Base-by-base conservation (phyloP, 352 stramenopile species). In the Phytophthora fragariae region DNA sequence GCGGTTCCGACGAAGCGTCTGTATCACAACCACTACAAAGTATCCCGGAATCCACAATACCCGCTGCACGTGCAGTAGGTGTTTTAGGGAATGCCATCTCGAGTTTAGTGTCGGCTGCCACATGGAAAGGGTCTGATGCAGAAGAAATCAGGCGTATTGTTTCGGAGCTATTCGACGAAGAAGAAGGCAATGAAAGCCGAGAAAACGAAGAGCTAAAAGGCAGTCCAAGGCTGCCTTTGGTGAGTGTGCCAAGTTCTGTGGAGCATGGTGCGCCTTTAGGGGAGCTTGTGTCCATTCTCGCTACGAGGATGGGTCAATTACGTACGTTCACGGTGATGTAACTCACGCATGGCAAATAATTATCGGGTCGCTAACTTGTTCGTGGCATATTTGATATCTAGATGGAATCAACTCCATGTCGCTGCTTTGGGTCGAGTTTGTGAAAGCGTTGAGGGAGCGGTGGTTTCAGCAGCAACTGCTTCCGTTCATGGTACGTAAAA, bases 361-460 rank as follows among this genome's bases (percentile, higher is more conserved):
- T 54, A 3, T 31, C 15, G 8, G 47, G 9, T 56, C 2, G 9
- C 11, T 33, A 31, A 35, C 21, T 5, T 81, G n/a, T 56, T 69
- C 52, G n/a, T 70, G n/a, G 60, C 27, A 47, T 67, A 39, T 69
- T 54, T 24, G 6, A 49, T 70, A 24, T 78, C 21, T 52, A 96
- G 89, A 92, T 55, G 77, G 86, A 0, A 76, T 96, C 14, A 90
- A 91, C 54, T 84, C 83, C 2, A 93, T 94, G 85, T 89, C 83
- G 4, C 68, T 93, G 21, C 57, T 96, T 41, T 96, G 89, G 89
- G 86, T 94, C 17, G 87, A 96, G 66, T 94, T 96, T 77, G 86
- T 96, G 29, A 94, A 92, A 61, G 74, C 74, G 2, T 60, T 96
- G 31, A 77, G 89, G 37, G 85, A 96, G 49, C 73, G 83, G 46